phyloP scores from a whole-genome alignment of 1,284 basidiomycete genomes.

The Apiotrichum veenhuisii region DNA sequence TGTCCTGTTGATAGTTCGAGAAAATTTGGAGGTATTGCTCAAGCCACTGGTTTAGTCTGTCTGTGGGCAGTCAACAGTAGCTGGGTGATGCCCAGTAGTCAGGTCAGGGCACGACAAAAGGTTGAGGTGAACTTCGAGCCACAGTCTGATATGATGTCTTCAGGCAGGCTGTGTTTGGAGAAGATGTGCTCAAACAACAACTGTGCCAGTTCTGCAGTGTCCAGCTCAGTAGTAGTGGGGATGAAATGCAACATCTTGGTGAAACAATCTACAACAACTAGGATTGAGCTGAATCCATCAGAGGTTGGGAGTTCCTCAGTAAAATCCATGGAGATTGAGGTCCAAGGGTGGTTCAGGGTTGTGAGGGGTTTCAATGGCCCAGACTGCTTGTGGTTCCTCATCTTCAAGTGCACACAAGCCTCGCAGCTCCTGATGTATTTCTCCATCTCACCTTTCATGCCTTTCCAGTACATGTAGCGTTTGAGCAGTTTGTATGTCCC shows the following conservation, averaged over 20 bases:
- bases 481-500: background rate
- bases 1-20: no score
- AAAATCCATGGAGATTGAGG: constrained; percentile 52
- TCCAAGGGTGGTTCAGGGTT: constrained; percentile 44
- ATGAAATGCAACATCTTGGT: constrained; percentile 51
- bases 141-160: no score
- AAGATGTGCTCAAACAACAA: background rate
- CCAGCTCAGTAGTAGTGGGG: constrained; percentile 27
- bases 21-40: no score
- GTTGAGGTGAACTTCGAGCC: no score
- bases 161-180: background rate
- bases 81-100: no score
- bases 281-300: constrained; percentile 45
- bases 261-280: constrained; percentile 50
- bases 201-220: background rate
- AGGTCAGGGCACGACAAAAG: no score
- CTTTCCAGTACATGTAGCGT: background rate
- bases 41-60: no score
- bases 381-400: constrained; percentile 47
- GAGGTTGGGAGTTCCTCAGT: constrained; percentile 51
- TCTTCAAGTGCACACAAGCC: constrained; percentile 40
- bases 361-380: constrained; percentile 47
- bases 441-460: background rate
- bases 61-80: no score
- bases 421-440: constrained; percentile 38